These are phyloP conservation scores for Candida golubevii DNA, from an alignment of 805 yeast genomes.

Conservation along the genomic window DNA sequence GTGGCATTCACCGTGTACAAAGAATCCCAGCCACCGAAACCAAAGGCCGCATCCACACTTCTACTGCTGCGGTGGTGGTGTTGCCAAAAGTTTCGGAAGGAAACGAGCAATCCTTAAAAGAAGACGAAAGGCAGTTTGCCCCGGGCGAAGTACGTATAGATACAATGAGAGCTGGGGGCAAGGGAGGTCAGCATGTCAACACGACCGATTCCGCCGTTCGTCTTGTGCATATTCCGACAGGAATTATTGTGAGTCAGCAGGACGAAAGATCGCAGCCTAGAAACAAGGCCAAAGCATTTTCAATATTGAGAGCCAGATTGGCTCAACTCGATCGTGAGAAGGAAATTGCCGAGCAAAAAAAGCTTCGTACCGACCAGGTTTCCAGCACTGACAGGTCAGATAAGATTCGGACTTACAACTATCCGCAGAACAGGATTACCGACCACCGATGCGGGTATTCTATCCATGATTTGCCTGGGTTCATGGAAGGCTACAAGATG, in stretches of 20 bases:
- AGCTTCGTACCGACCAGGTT: conserved; percentile 76
- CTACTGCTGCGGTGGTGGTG: conserved; percentile 94
- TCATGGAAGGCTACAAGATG: conserved; percentile 35
- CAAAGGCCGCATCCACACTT: conserved; percentile 91
- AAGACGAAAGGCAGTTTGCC: conserved; percentile 65
- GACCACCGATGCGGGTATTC: conserved; percentile 88
- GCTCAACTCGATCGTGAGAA: conserved; percentile 75
- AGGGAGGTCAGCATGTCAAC: conserved; percentile 98
- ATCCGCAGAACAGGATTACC: conserved; percentile 86
- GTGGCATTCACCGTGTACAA: conserved; percentile 96
- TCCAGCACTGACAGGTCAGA: conserved; percentile 86
- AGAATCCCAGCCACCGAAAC: conserved; percentile 90
- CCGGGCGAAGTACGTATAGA: conserved; percentile 90
- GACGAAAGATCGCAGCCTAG: conserved; percentile 94
- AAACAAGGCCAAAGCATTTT: conserved; percentile 89
- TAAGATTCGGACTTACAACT: conserved; percentile 90
- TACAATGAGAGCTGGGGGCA: conserved; percentile 96
- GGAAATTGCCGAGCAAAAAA: conserved; percentile 59
- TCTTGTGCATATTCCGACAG: conserved; percentile 86
- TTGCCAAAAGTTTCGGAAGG: conserved; percentile 74
- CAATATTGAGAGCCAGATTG: conserved; percentile 73
- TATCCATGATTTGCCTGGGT: conserved; percentile 59
- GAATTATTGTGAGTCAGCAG: conserved; percentile 83
- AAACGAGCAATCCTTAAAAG: conserved; percentile 40
- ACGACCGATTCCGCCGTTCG: conserved; percentile 97